These are phyloP conservation scores for Chrysosporium keratinophilum DNA, from an alignment of 2,329 filamentous ascomycete genomes.

Conservation along the genomic window DNA sequence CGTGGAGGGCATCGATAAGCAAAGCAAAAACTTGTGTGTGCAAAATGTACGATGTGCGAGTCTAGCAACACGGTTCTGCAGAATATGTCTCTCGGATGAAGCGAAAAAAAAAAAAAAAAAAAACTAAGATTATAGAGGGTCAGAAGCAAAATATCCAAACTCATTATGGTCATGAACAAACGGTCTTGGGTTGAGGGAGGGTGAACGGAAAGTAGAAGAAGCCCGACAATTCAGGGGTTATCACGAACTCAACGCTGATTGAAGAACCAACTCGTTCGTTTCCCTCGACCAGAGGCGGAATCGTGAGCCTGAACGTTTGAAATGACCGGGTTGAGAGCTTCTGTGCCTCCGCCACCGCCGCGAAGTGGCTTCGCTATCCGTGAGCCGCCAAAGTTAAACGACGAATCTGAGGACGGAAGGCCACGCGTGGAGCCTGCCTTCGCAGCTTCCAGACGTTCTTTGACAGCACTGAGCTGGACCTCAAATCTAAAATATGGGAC, in stretches of 20 bases:
- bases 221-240: background rate
- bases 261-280: slow-evolving; percentile 50
- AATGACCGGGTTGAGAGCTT: slow-evolving; percentile 24
- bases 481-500: slow-evolving; percentile 62
- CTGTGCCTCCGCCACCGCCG: slow-evolving; percentile 39
- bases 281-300: slow-evolving; percentile 52
- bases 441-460: slow-evolving; percentile 91
- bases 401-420: slow-evolving; percentile 55
- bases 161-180: background rate
- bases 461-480: slow-evolving; percentile 89
- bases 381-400: slow-evolving; percentile 59
- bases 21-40: background rate
- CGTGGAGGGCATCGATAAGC: background rate
- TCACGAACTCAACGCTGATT: slow-evolving; percentile 31
- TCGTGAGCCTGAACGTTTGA: slow-evolving; percentile 57
- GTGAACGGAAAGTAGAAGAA: background rate
- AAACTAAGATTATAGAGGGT: background rate
- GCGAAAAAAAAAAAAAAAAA: background rate
- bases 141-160: no score
- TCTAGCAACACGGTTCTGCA: background rate
- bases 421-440: slow-evolving; percentile 85
- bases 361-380: slow-evolving; percentile 56
- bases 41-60: background rate
- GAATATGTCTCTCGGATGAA: background rate
- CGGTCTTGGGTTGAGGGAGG: background rate